Evolutionary conservation across 2,329 filamentous ascomycete genomes (phyloP).

Genomic region (Hirsutella thompsonii): DNA sequence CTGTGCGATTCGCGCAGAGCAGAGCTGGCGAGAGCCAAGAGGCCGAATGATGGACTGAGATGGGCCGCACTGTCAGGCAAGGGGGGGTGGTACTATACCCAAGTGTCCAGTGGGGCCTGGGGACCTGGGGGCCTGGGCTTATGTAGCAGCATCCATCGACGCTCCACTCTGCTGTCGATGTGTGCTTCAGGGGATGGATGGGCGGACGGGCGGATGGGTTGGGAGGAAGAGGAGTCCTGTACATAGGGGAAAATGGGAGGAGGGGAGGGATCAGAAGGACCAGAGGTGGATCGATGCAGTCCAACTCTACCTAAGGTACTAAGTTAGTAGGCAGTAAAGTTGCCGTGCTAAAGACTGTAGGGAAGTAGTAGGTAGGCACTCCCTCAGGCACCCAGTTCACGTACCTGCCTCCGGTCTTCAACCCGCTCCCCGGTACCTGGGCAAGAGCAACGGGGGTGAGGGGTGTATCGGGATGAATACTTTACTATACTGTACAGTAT

Average conservation of each 20-base stretch:
- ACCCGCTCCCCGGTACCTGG: too few species aligned
- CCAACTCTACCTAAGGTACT: too few species aligned
- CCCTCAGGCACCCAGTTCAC: too few species aligned
- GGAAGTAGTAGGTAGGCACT: too few species aligned
- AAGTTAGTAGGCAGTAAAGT: too few species aligned
- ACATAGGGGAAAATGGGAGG: too few species aligned
- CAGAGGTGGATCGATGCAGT: background rate
- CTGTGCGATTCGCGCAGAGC: background rate
- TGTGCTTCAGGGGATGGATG: background rate
- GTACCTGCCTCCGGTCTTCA: too few species aligned
- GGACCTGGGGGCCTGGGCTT: background rate
- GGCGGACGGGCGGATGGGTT: slow-evolving; percentile 2
- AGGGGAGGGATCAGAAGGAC: slow-evolving; percentile 1
- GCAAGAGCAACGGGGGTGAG: too few species aligned
- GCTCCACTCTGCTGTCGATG: background rate
- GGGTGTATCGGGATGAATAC: too few species aligned
- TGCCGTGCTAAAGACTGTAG: too few species aligned
- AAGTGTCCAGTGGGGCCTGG: background rate
- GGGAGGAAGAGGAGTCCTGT: background rate
- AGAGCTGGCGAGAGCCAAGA: background rate
- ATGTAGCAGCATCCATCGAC: background rate
- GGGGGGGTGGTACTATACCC: background rate
- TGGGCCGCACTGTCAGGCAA: background rate
- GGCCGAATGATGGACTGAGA: too few species aligned
- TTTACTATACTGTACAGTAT: too few species aligned